A percentile compares a stretch with the other conserved stretches of the same genome.
phyloP scores from a whole-genome alignment of 805 yeast species.

The Torulaspora quercuum region DNA sequence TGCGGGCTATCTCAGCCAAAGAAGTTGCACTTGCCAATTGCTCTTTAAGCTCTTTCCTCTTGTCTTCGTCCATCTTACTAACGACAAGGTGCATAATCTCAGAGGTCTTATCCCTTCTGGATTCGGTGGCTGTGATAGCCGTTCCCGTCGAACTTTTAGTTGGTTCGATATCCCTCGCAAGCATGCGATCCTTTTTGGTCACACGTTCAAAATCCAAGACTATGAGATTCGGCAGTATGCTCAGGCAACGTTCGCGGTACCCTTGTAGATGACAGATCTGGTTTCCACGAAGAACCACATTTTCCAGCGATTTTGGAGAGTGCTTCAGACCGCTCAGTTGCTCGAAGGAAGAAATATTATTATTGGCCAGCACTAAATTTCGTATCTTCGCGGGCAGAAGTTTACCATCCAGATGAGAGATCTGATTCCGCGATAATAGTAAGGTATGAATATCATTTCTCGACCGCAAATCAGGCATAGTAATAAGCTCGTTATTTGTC shows the following conservation, averaged over 20 bases:
- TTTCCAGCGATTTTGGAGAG: conserved; percentile 42
- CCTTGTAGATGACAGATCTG: conserved; percentile 48
- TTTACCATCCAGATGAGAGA: conserved; percentile 41
- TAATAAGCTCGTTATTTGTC: conserved; percentile 66
- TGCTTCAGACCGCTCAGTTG: conserved; percentile 43
- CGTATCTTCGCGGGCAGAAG: conserved; percentile 39
- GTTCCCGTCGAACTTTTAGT: conserved; percentile 19
- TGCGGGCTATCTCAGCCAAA: conserved; percentile 68
- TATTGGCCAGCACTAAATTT: conserved; percentile 48
- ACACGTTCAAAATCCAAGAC: conserved; percentile 68
- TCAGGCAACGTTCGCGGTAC: conserved; percentile 58
- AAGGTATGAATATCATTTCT: conserved; percentile 47
- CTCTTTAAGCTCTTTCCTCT: conserved; percentile 47
- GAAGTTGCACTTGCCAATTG: conserved; percentile 61
- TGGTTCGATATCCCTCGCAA: conserved; percentile 37
- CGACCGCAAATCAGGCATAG: conserved; percentile 47
- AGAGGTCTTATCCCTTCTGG: conserved; percentile 31
- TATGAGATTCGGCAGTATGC: conserved; percentile 59
- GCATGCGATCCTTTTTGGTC: conserved; percentile 49
- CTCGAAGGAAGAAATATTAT: conserved; percentile 50
- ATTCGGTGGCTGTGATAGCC: conserved; percentile 15
- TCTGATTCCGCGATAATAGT: conserved; percentile 60
- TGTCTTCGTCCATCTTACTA: conserved; percentile 52
- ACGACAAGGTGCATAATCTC: conserved; percentile 39
- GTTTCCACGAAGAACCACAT: conserved; percentile 55